Evolutionary conservation across 805 yeast genomes (phyloP).

Genomic region (Metschnikowia gruessii): DNA sequence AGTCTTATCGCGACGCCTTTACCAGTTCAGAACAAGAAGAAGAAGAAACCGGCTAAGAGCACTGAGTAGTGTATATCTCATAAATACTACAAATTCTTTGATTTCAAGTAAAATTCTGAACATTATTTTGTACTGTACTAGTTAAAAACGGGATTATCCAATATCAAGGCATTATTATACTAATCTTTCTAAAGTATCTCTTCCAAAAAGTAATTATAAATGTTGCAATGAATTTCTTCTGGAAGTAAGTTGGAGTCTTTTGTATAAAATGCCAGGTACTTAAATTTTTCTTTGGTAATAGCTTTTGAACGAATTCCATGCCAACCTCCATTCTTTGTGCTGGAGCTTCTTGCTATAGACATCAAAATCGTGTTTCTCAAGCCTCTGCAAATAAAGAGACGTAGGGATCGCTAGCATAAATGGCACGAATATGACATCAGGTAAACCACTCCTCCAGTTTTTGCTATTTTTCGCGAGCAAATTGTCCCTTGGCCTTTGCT

Average conservation of each 20-base stretch:
- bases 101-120: no score
- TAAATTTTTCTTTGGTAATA: conserved; percentile 41
- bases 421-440: conserved; percentile 67
- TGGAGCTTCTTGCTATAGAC: conserved; percentile 43
- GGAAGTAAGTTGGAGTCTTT: no score
- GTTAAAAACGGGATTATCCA: no score
- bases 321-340: conserved; percentile 61
- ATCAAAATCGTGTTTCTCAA: conserved; percentile 67
- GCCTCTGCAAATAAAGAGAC: conserved; percentile 53
- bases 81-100: no score
- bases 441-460: conserved; percentile 46
- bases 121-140: no score
- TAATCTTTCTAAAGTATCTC: no score
- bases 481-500: conserved; percentile 21
- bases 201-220: no score
- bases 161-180: no score
- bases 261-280: background rate
- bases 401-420: conserved; percentile 67
- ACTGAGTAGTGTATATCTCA: background rate
- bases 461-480: conserved; percentile 26
- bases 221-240: no score
- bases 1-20: conserved; percentile 17
- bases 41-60: conserved; percentile 8
- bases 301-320: conserved; percentile 54
- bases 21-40: conserved; percentile 13